phyloP scores from a whole-genome alignment of 306 rosid genomes.

The Dicorynia guianensis region DNA sequence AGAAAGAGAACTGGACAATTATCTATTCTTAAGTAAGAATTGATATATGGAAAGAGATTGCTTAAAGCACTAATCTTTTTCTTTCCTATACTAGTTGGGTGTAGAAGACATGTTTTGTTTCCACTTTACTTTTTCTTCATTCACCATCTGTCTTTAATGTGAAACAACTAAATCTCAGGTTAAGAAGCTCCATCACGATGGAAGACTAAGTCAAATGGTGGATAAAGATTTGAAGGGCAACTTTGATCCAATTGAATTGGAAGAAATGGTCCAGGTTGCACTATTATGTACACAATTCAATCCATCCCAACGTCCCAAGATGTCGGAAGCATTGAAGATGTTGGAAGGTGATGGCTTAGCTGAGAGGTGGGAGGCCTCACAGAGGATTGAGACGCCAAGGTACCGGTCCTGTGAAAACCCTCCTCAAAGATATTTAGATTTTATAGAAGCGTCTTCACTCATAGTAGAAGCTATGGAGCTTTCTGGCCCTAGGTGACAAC shows the following conservation, averaged over 20 bases:
- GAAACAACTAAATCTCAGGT: constrained; percentile 63
- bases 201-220: constrained; percentile 79
- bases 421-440: constrained; percentile 86
- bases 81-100: background rate
- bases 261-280: constrained; percentile 96
- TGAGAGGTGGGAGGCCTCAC: constrained; percentile 98
- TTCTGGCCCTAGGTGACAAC: constrained; percentile 93
- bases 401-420: constrained; percentile 67
- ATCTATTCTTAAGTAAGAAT: background rate
- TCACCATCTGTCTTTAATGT: constrained; percentile 24
- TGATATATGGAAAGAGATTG: background rate
- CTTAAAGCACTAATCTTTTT: background rate
- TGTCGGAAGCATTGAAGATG: constrained; percentile 96
- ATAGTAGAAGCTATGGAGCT: constrained; percentile 98
- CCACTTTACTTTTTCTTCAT: background rate
- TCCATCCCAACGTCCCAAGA: constrained; percentile 88
- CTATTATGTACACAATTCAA: constrained; percentile 89
- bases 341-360: constrained; percentile 97
- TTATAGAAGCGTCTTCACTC: constrained; percentile 88
- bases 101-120: background rate
- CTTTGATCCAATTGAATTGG: constrained; percentile 76
- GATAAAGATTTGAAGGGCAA: constrained; percentile 85
- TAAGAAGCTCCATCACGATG: constrained; percentile 87
- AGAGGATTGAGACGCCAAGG: constrained; percentile 76
- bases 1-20: background rate